Percentiles rank a stretch among this genome's conserved stretches.
These are phyloP conservation scores for Rubia tinctorum DNA, from an alignment of 305 asterid genomes.

Conservation along the genomic window DNA sequence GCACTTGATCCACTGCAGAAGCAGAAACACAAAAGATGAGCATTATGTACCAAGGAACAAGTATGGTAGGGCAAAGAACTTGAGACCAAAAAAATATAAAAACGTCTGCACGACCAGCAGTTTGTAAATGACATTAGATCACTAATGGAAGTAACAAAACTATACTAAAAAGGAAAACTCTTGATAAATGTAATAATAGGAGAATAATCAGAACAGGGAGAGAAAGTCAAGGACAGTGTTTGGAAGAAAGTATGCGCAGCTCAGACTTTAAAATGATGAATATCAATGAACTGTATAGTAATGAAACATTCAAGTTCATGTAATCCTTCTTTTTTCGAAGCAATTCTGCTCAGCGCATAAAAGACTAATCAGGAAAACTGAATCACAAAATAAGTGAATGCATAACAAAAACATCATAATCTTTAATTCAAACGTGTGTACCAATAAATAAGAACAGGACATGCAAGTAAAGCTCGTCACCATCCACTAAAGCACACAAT, in stretches of 20 bases:
- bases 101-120: neutral
- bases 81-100: neutral
- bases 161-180: neutral
- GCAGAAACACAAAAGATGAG: constrained; percentile 1
- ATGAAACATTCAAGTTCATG: neutral
- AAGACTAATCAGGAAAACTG: neutral
- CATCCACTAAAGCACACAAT: neutral
- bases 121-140: neutral
- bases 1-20: constrained; percentile 89
- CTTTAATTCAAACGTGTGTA: neutral
- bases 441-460: neutral
- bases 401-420: neutral
- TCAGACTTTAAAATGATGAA: neutral
- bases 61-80: neutral
- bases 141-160: neutral
- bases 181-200: neutral
- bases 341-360: neutral
- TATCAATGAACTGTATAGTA: neutral
- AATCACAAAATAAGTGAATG: neutral
- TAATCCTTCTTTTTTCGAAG: neutral
- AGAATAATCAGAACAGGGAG: neutral
- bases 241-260: neutral
- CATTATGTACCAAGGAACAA: no score
- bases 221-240: neutral
- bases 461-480: neutral